phyloP scores from a whole-genome alignment of 176 grass and related monocot genomes.

The Oryza rufipogon region DNA sequence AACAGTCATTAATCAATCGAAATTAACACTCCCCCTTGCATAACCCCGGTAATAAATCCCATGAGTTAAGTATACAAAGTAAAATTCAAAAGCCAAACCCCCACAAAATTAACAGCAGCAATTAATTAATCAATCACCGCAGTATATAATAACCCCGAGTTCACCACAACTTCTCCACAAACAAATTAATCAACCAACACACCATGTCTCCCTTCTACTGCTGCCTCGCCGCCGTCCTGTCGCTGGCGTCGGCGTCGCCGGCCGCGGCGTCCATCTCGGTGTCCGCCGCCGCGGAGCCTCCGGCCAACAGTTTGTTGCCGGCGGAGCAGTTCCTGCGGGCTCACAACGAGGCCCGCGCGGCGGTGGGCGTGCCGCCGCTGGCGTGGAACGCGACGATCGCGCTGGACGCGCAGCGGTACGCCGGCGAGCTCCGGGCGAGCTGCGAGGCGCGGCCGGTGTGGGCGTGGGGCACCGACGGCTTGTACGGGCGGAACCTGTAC shows the following conservation, averaged over 20 bases:
- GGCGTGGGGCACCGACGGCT: neutral
- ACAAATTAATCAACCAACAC: neutral
- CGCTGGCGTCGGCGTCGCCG: neutral
- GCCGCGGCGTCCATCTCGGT: neutral
- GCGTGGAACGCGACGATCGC: constrained; percentile 27
- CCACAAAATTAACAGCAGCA: neutral
- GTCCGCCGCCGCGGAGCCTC: neutral
- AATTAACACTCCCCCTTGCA: neutral
- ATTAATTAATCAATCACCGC: neutral
- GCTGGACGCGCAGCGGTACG: constrained; percentile 26
- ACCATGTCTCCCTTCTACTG: constrained; percentile 24
- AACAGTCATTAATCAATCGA: neutral
- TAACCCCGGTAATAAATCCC: neutral
- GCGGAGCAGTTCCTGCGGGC: constrained; percentile 31
- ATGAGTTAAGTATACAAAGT: too few species aligned
- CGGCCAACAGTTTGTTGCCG: neutral
- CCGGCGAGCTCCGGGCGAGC: neutral
- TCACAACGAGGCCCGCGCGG: constrained; percentile 26
- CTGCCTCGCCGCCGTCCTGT: neutral
- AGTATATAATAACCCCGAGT: neutral
- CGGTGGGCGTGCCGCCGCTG: constrained; percentile 14
- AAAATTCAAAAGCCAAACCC: neutral
- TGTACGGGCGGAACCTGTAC: constrained; percentile 42
- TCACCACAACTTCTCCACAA: neutral
- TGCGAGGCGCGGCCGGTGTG: neutral